Percentiles rank a stretch among this genome's conserved stretches.
Evolutionary conservation across 768 basidiomycete species (phyloP).

Genomic region (Lactarius vividus): DNA sequence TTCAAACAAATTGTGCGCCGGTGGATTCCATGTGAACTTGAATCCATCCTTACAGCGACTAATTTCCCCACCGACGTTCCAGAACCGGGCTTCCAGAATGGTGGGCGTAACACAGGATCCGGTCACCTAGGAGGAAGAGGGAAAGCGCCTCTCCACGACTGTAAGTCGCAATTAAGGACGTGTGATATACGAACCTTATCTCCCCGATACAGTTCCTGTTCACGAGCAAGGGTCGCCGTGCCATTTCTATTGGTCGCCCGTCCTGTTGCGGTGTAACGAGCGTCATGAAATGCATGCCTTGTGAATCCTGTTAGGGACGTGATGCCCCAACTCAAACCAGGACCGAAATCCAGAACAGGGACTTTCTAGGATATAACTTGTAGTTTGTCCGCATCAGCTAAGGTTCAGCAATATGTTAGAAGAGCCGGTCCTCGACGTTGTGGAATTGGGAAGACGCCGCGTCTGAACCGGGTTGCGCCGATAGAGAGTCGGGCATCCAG

Average conservation of each 20-base stretch:
- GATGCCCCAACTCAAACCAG: neutral
- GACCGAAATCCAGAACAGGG: neutral
- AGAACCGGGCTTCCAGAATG: neutral
- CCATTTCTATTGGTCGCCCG: neutral
- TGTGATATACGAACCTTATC: neutral
- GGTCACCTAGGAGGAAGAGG: neutral
- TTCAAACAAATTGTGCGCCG: neutral
- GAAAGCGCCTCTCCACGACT: neutral
- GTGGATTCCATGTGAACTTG: neutral
- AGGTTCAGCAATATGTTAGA: neutral
- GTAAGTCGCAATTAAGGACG: neutral
- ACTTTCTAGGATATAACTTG: neutral
- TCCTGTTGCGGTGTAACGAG: neutral
- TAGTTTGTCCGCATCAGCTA: neutral
- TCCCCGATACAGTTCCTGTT: neutral
- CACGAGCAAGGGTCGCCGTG: neutral
- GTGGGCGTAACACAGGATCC: neutral
- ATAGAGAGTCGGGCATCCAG: neutral
- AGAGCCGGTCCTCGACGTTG: neutral
- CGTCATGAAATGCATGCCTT: neutral
- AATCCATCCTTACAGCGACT: neutral
- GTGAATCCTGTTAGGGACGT: neutral
- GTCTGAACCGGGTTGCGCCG: neutral
- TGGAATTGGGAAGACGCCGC: neutral
- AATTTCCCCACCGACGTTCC: neutral